Evolutionary conservation across 2,329 filamentous ascomycete genomes (phyloP).

Genomic region (Colletotrichum sp.): DNA sequence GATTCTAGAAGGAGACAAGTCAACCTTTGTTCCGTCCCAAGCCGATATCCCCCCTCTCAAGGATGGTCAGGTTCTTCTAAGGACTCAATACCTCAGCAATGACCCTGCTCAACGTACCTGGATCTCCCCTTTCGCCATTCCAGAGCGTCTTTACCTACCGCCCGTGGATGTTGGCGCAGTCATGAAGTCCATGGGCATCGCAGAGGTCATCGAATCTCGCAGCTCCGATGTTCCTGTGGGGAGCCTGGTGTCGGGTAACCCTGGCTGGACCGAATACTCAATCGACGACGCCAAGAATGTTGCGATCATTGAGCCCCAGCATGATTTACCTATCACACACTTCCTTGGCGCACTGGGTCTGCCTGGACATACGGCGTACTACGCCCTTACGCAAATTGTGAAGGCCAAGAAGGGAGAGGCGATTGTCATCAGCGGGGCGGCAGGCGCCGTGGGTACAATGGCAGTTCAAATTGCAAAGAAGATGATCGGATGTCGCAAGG

Average conservation of each 20-base stretch:
- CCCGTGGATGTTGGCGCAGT: not conserved
- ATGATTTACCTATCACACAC: not conserved
- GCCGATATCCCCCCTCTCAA: not conserved
- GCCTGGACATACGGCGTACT: not conserved
- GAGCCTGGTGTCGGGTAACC: not conserved
- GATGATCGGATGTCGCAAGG: not conserved
- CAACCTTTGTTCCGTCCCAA: not conserved
- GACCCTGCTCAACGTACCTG: not conserved
- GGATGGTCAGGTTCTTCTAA: not conserved
- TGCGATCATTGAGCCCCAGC: not conserved
- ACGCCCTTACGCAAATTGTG: not conserved
- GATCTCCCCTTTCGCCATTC: not conserved
- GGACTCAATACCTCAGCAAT: not conserved
- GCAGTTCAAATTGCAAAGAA: not conserved
- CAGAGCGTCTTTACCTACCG: not conserved
- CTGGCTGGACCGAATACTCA: not conserved
- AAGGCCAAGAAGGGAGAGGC: not conserved
- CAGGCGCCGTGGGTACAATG: not conserved
- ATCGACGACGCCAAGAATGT: not conserved
- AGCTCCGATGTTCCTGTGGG: not conserved
- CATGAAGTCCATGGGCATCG: not conserved
- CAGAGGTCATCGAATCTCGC: not conserved
- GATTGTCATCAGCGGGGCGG: not conserved
- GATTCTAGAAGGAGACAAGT: not conserved
- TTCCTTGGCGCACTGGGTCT: not conserved